Percentiles rank a stretch among this genome's conserved stretches.
These are phyloP conservation scores for Metschnikowia aberdeeniae DNA, from an alignment of 805 yeast species.

Conservation along the genomic window DNA sequence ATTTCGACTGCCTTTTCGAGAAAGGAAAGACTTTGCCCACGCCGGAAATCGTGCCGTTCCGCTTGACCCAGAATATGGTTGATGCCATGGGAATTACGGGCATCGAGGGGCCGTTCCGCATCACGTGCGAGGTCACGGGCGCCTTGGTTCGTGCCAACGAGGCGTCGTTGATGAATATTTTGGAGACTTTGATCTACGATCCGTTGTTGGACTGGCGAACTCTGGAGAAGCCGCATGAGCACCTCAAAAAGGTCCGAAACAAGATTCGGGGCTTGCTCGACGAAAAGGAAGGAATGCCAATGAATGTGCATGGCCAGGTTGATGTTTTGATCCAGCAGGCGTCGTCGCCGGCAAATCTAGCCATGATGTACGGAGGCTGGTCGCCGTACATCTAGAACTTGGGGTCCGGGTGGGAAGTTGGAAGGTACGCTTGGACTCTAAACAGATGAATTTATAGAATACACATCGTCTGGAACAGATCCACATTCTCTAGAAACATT, in stretches of 20 bases:
- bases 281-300: constrained; percentile 76
- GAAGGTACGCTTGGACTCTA: too few relatives aligned
- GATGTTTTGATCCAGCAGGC: constrained; percentile 86
- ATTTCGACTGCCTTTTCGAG: constrained; percentile 93
- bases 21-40: constrained; percentile 67
- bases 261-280: constrained; percentile 80
- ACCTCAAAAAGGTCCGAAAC: constrained; percentile 66
- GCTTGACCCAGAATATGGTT: constrained; percentile 81
- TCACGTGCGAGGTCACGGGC: constrained; percentile 80
- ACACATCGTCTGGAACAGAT: too few relatives aligned
- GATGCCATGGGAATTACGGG: constrained; percentile 89
- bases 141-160: constrained; percentile 71
- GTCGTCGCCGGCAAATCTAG: constrained; percentile 60
- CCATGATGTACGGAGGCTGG: constrained; percentile 96
- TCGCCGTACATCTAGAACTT: constrained; percentile 25
- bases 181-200: constrained; percentile 91
- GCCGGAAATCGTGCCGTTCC: constrained; percentile 93
- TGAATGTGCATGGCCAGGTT: constrained; percentile 90
- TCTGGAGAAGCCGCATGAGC: constrained; percentile 55
- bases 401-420: too few relatives aligned
- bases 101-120: constrained; percentile 85
- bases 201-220: constrained; percentile 79
- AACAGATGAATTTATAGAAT: too few relatives aligned
- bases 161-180: constrained; percentile 77
- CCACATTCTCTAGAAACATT: too few relatives aligned